Percentiles rank a stretch among this genome's conserved stretches.
These are phyloP conservation scores for Rostrohypoxylon terebratum DNA, from an alignment of 495 filamentous ascomycete species.

Conservation along the genomic window DNA sequence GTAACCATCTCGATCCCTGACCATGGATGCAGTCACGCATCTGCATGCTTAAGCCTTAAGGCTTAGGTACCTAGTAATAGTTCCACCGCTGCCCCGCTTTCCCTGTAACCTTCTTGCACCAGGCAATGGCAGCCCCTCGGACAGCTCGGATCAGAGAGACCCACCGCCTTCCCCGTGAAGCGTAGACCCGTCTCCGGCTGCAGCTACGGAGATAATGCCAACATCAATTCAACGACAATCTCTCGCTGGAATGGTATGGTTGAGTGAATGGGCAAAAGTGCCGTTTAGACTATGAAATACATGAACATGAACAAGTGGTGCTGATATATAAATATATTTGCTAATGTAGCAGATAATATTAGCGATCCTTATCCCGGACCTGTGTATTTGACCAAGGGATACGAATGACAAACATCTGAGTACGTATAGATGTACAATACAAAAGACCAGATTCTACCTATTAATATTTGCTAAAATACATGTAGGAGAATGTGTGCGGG, in stretches of 20 bases:
- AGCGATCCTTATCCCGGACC: too few relatives aligned
- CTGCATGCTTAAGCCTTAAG: background rate
- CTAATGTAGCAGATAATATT: background rate
- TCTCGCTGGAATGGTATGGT: background rate
- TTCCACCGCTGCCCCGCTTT: background rate
- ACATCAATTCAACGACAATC: background rate
- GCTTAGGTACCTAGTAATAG: too few relatives aligned
- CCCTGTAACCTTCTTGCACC: background rate
- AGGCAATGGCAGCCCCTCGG: background rate
- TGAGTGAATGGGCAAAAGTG: background rate
- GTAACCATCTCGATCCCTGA: background rate
- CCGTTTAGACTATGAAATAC: background rate
- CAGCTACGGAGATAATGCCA: background rate
- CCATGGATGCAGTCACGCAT: background rate
- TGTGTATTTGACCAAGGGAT: too few relatives aligned
- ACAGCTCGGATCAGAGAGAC: background rate
- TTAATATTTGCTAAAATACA: too few relatives aligned
- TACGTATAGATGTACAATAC: too few relatives aligned
- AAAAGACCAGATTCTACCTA: too few relatives aligned
- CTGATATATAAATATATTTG: background rate
- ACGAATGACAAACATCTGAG: too few relatives aligned
- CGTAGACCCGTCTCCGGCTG: background rate
- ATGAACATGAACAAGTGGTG: background rate
- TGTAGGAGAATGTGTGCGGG: too few relatives aligned
- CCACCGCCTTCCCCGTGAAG: background rate